Base-by-base conservation (phyloP, 116 monocot genomes). In the Cymodocea nodosa region DNA sequence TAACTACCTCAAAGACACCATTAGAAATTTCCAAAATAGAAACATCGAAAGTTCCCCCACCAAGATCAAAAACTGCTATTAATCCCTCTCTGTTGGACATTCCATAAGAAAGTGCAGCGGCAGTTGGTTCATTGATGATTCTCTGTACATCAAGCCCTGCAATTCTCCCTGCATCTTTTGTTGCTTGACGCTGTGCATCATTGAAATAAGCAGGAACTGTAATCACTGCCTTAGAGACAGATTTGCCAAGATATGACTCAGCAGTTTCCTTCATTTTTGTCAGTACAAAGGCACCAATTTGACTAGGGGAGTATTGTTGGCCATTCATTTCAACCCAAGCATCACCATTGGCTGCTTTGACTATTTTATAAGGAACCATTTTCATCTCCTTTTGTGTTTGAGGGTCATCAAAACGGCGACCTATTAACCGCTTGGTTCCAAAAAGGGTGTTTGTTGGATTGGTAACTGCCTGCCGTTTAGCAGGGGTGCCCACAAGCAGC, bases 341-440 rank as follows among this genome's bases (percentile, higher is more conserved):
- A 75, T 79, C 79, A 53, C 79, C 79, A 70, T 81, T 81, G 13
- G 76, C 62, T 40, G 76, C 81, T 60, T 73, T 76, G 2, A 73
- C 76, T 52, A 81, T 81, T 69, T 81, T 81, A 70, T 64, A 81
- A 16, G 81, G 81, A 59, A 76, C 81, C 81, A 81, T 81, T 57
- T 81, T 81, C 81, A 81, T 81, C 35, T 81, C 81, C 70, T 81
- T 81, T 34, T 81, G 81, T 50, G 81, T 81, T 61, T 76, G 81
- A 70, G 81, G 62, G 70, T 81, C 81, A 70, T 81, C 76, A 69
- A 76, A 81, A 18, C 81, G 72, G 15, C 81, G 68, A 17, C 81
- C 81, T 69, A 81, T 81, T 35, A 81, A 68, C 4, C 81, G 52
- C 65, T 81, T 81, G 16, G 76, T 81, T 35, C 81, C 81, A 70